Evolutionary conservation across 495 filamentous ascomycete genomes (phyloP), one percentile per base, ranked within the genome.

Genomic region (Trichocladium antarcticum): DNA sequence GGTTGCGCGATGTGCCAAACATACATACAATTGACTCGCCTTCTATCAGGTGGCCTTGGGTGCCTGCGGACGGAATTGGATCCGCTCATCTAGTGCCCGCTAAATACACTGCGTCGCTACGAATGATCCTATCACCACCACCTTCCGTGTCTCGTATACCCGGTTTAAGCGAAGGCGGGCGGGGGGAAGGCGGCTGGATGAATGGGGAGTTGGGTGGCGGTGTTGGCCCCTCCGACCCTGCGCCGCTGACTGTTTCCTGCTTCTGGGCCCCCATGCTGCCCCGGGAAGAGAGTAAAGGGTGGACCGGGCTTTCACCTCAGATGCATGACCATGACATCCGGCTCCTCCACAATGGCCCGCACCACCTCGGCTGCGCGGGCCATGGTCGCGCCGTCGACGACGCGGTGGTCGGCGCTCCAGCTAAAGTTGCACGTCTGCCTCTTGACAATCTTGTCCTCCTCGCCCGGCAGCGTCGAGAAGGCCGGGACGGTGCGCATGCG

Each of bases 341-440:
- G 84, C 53, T 84, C 79, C 68, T 97, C 90, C 42, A 95, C 73
- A 35, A 83, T 81, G 24, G 73, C 69, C 51, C 77, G 78, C 31
- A 97, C 83, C 51, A 77, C 74, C 51, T 86, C 85, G 1, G 88
- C 89, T 68, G 89, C 89, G 37, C 88, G 70, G 8, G 93, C 93
- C 79, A 95, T 84, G 22, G 85, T 93, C 27, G 89, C 92, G 5
- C 93, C 93, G 68, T 99, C 93, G 38, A 97, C 79, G 42, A 97
- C 81, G 5, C 93, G 72, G 68, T 99, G 93, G 66, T 99, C 93
- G 16, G 90, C 93, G 60, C 87, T 90, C 89, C 89, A 99, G 60
- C 87, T 95, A 56, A 97, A 90, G 61, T 92, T 85, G 56, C 80
- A 79, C 27, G 87, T 70, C 49, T 84, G 76, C 63, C 75, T 79